These are phyloP conservation scores for Moringa oleifera DNA, from an alignment of 345 rosid genomes.

Conservation along the genomic window DNA sequence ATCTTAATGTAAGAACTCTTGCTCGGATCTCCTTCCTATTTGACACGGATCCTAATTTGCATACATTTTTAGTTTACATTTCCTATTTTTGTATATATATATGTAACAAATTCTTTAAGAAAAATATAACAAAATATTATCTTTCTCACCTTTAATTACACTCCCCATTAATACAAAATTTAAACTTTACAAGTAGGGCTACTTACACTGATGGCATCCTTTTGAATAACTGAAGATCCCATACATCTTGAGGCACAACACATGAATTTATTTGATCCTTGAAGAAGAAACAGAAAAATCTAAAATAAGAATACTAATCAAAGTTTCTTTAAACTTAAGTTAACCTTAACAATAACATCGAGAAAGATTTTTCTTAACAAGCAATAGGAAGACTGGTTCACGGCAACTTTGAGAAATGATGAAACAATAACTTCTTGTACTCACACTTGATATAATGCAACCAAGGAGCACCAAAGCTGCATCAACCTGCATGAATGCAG, in stretches of 20 bases:
- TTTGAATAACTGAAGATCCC: conserved; percentile 81
- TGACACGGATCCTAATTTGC: too few relatives aligned
- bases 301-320: background rate
- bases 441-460: conserved; percentile 57
- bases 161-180: background rate
- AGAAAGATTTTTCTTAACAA: conserved; percentile 6
- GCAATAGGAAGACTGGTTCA: background rate
- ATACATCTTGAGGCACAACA: conserved; percentile 73
- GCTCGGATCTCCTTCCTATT: too few relatives aligned
- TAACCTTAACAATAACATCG: too few relatives aligned
- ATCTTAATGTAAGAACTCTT: too few relatives aligned
- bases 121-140: too few relatives aligned
- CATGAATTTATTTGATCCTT: conserved; percentile 49
- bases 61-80: too few relatives aligned
- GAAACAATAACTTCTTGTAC: conserved; percentile 18
- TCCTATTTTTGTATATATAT: too few relatives aligned
- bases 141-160: too few relatives aligned
- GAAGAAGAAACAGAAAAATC: conserved; percentile 12
- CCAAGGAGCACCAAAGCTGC: conserved; percentile 76
- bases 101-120: too few relatives aligned
- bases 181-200: conserved; percentile 8
- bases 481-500: conserved; percentile 60
- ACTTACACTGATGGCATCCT: conserved; percentile 67
- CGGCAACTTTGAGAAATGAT: background rate
- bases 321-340: background rate